Evolutionary conservation across 192 early-diverging fungal species (phyloP).

Genomic region (Backusella circina): DNA sequence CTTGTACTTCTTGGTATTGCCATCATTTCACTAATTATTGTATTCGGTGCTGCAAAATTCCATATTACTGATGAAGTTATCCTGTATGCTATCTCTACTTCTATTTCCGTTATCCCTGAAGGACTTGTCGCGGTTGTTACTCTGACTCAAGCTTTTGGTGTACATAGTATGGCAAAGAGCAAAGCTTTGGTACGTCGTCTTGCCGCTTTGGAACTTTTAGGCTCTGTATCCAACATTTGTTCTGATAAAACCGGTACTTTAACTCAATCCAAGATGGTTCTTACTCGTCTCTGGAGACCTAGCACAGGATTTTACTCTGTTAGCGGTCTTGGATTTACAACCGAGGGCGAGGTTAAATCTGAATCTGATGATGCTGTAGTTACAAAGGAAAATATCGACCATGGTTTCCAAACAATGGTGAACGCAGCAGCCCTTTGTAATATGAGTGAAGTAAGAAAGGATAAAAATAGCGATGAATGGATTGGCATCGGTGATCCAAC

Average conservation of each 20-base stretch:
- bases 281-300: slow-evolving; percentile 78
- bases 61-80: slow-evolving; percentile 54
- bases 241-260: slow-evolving; percentile 95
- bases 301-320: slow-evolving; percentile 68
- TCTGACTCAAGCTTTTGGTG: slow-evolving; percentile 90
- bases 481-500: slow-evolving; percentile 74
- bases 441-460: slow-evolving; percentile 74
- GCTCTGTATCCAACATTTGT: slow-evolving; percentile 92
- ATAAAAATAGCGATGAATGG: slow-evolving; percentile 14
- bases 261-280: slow-evolving; percentile 95
- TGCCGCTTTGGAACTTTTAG: slow-evolving; percentile 84
- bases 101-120: slow-evolving; percentile 94
- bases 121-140: slow-evolving; percentile 94
- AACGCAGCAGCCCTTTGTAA: slow-evolving; percentile 79
- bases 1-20: slow-evolving; percentile 72
- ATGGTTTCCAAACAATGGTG: slow-evolving; percentile 44
- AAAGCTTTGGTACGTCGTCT: slow-evolving; percentile 89
- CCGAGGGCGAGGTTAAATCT: slow-evolving; percentile 48
- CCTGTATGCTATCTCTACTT: slow-evolving; percentile 79
- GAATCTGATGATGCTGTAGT: slow-evolving; percentile 23
- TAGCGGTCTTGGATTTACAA: slow-evolving; percentile 59
- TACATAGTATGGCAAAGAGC: slow-evolving; percentile 77
- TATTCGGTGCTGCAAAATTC: slow-evolving; percentile 74
- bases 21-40: slow-evolving; percentile 72
- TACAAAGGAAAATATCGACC: slow-evolving; percentile 36